phyloP scores from a whole-genome alignment of 2,329 filamentous ascomycete genomes.

The Claviceps sp. region DNA sequence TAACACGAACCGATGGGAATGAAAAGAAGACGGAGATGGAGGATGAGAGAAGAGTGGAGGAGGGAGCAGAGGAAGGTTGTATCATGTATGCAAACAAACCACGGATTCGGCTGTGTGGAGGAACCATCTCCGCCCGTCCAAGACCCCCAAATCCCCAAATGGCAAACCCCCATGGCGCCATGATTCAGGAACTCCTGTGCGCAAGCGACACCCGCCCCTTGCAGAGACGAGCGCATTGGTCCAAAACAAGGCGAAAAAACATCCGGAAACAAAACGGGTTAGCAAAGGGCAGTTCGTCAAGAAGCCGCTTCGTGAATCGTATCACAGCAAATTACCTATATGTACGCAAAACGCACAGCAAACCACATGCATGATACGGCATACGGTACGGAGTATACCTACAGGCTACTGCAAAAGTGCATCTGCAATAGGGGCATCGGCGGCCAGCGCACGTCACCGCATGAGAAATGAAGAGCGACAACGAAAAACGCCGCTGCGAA shows the following conservation, averaged over 20 bases:
- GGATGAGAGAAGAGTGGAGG: background rate
- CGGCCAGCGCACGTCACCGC: background rate
- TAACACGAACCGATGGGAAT: background rate
- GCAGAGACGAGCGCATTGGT: background rate
- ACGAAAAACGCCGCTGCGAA: too few species aligned
- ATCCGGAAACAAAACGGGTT: background rate
- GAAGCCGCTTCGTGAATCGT: background rate
- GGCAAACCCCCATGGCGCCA: background rate
- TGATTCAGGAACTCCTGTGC: background rate
- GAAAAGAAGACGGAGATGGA: background rate
- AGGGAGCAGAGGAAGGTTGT: background rate
- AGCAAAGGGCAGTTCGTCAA: background rate
- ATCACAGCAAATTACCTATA: too few species aligned
- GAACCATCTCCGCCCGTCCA: background rate
- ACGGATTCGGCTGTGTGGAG: background rate
- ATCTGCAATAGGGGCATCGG: too few species aligned
- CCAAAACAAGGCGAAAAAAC: too few species aligned
- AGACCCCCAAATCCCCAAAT: background rate
- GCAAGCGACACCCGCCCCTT: background rate
- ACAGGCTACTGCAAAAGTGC: too few species aligned
- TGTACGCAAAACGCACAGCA: too few species aligned
- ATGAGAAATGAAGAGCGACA: constrained; percentile 7
- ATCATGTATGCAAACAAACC: background rate
- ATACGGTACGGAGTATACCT: too few species aligned
- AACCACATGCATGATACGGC: too few species aligned